These are phyloP conservation scores for Phytophthora europaea DNA, from an alignment of 352 stramenopile species.

Conservation along the genomic window DNA sequence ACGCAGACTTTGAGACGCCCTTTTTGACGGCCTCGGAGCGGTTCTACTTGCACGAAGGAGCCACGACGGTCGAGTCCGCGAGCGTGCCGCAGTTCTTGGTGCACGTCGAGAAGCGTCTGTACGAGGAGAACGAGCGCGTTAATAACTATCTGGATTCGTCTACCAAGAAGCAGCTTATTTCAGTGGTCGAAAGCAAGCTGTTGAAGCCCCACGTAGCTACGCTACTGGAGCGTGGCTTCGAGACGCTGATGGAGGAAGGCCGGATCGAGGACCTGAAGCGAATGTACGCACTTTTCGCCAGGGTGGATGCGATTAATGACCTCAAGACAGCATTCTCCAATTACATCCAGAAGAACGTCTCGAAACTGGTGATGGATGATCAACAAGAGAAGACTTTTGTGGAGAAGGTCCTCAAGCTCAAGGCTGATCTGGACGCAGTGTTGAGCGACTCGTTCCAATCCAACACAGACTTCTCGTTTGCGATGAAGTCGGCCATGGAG, in stretches of 20 bases:
- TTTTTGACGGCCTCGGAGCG: constrained; percentile 89
- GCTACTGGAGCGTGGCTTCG: constrained; percentile 90
- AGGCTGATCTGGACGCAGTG: constrained; percentile 84
- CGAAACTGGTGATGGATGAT: constrained; percentile 77
- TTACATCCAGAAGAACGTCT: constrained; percentile 86
- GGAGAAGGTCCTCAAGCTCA: constrained; percentile 90
- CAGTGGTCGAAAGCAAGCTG: constrained; percentile 85
- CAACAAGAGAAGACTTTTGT: constrained; percentile 92
- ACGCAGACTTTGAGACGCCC: constrained; percentile 85
- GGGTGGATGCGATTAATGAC: constrained; percentile 78
- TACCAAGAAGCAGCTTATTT: constrained; percentile 77
- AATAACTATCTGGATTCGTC: constrained; percentile 81
- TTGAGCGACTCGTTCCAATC: constrained; percentile 77
- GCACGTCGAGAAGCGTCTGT: constrained; percentile 89
- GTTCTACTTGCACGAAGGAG: constrained; percentile 90
- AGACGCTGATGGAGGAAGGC: constrained; percentile 85
- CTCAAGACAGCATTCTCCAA: constrained; percentile 73
- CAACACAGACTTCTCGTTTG: constrained; percentile 82
- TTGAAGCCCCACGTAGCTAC: constrained; percentile 85
- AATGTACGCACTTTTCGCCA: constrained; percentile 87
- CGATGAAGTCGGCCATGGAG: constrained; percentile 92
- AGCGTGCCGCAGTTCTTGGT: constrained; percentile 89
- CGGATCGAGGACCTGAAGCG: constrained; percentile 88
- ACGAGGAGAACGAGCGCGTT: constrained; percentile 84
- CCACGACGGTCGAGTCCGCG: constrained; percentile 57